Evolutionary conservation across 768 basidiomycete species (phyloP).

Genomic region (Boletus barrowsii): DNA sequence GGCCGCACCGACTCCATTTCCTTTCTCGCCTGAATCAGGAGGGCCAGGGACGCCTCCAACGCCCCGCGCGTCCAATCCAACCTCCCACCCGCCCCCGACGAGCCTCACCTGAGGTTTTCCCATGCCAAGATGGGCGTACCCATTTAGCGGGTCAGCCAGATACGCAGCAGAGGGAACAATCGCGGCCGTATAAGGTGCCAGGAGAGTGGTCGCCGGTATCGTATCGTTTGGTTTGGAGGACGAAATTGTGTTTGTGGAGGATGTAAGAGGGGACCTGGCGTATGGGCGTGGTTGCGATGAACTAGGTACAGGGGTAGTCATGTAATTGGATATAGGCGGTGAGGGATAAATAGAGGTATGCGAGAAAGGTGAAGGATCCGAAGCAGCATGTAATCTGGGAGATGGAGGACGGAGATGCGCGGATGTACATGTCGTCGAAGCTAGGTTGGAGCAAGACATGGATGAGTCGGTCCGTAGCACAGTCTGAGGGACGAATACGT

Average conservation of each 20-base stretch:
- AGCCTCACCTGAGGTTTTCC: slow-evolving; percentile 83
- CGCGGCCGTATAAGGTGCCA: slow-evolving; percentile 62
- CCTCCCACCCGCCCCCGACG: slow-evolving; percentile 69
- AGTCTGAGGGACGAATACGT: slow-evolving; percentile 21
- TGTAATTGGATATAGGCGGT: slow-evolving; percentile 25
- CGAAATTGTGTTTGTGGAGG: slow-evolving; percentile 38
- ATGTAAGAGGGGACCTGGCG: slow-evolving; percentile 30
- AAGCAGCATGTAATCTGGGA: slow-evolving; percentile 24
- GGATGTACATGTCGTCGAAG: slow-evolving; percentile 18
- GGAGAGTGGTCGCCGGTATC: slow-evolving; percentile 51
- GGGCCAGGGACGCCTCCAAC: slow-evolving; percentile 46
- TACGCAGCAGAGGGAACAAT: slow-evolving; percentile 69
- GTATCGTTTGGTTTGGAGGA: slow-evolving; percentile 49
- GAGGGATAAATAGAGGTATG: slow-evolving; percentile 24
- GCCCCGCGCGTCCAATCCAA: slow-evolving; percentile 78
- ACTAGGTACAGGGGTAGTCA: slow-evolving; percentile 19
- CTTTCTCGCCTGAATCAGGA: slow-evolving; percentile 20
- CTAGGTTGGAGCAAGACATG: slow-evolving; percentile 7
- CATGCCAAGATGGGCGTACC: slow-evolving; percentile 79
- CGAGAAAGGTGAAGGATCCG: slow-evolving; percentile 20
- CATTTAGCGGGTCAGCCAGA: slow-evolving; percentile 76
- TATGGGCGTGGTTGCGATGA: slow-evolving; percentile 16
- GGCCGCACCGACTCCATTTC: background rate
- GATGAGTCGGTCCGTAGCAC: slow-evolving; percentile 18
- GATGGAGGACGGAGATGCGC: slow-evolving; percentile 30